phyloP scores from a whole-genome alignment of 2,329 filamentous ascomycete species.

The Apiospora marii region DNA sequence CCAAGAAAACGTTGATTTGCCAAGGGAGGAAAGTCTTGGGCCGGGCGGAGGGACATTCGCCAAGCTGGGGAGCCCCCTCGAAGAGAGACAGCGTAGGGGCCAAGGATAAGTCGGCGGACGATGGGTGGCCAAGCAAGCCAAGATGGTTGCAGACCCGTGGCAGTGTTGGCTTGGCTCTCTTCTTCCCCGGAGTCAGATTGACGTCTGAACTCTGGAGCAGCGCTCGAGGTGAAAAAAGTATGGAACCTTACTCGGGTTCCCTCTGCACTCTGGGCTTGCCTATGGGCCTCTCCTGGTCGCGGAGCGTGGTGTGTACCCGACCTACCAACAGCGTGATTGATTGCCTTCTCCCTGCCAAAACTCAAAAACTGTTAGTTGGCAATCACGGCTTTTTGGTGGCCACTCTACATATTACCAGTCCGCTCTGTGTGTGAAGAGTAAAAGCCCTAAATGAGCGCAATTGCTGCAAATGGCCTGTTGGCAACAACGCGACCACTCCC shows the following conservation, averaged over 20 bases:
- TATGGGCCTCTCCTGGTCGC: neutral
- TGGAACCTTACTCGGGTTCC: neutral
- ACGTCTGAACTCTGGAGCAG: conserved; percentile 16
- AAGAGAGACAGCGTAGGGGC: conserved; percentile 2
- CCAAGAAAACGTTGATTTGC: conserved; percentile 18
- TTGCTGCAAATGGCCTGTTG: neutral
- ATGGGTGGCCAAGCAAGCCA: conserved; percentile 19
- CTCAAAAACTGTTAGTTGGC: conserved; percentile 8
- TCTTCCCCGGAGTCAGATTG: conserved; percentile 13
- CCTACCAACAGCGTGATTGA: neutral
- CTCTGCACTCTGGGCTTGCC: no score
- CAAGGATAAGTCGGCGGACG: neutral
- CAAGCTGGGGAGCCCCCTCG: conserved; percentile 13
- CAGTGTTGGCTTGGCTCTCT: conserved; percentile 18
- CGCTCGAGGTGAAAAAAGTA: neutral
- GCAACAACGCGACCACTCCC: neutral
- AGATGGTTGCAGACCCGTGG: conserved; percentile 10
- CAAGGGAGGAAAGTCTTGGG: conserved; percentile 21
- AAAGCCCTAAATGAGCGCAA: neutral
- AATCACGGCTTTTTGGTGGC: neutral
- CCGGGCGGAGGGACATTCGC: conserved; percentile 12
- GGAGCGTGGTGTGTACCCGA: neutral
- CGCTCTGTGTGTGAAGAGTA: neutral
- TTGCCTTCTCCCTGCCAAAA: conserved; percentile 7
- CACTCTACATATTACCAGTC: neutral